Evolutionary conservation across 2,329 filamentous ascomycete species (phyloP), one percentile per base, ranked within the genome.

Genomic region (Colletotrichum filicis): DNA sequence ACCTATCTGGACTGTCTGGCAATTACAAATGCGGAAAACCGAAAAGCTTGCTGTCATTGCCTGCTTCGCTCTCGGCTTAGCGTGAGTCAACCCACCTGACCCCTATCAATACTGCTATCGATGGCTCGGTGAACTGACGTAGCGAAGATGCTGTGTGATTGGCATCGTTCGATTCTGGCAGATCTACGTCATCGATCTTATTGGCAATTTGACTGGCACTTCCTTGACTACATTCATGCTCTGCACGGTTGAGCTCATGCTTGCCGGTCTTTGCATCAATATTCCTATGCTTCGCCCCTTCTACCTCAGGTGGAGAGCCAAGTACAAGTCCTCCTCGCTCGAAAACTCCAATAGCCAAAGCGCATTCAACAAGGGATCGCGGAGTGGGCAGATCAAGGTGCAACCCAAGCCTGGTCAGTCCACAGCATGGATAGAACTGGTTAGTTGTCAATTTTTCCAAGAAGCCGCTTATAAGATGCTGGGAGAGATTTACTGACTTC

Each of bases 201-300:
- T 72, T 58, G 64, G 8, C 28, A 81, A 85, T 70, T 73, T 85
- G 30, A 84, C 83, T 0, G 82, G 79, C 2, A 84, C 83, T 30
- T 84, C 84, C 81, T 77, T 82, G 12, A 81, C 81, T 14, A 82
- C 82, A 0, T 76, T 83, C 52, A 82, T 85, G 69, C 82, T 83
- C 66, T 83, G 83, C 73, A 80, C 79, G 53, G 77, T 84, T 28
- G 83, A 85, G 66, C 82, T 83, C 0, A 83, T 82, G 63, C 78
- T 85, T 5, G 83, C 80, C 49, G 83, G 85, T 68, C 76, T 85
- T 9, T 85, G 83, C 72, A 81, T 84, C 64, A 84, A 82, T 71
- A 79, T 85, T 60, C 83, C 83, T 2, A 85, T 85, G 83, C 77
- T 85, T 5, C 79, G 82, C 49, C 79, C 83, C 2, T 79, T 84